These are phyloP conservation scores for Hylodesmum podocarpum DNA, from an alignment of 306 rosid genomes.

Conservation along the genomic window DNA sequence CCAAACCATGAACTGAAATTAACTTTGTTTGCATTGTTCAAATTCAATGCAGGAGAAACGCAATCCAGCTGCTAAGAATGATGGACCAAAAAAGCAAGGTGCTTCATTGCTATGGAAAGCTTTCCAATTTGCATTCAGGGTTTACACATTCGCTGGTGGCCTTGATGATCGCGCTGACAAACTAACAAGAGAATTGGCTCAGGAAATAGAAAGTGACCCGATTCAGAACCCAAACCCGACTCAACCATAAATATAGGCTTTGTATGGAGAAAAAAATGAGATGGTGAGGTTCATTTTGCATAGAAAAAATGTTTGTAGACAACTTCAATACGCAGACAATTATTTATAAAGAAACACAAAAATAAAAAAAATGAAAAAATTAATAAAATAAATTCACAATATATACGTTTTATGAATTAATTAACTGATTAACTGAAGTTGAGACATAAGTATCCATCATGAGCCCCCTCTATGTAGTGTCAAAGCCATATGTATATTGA, in stretches of 20 bases:
- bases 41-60: conserved; percentile 52
- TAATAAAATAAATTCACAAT: too few relatives aligned
- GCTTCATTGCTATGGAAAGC: conserved; percentile 65
- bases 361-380: too few relatives aligned
- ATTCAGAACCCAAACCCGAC: conserved; percentile 11
- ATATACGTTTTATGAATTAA: too few relatives aligned
- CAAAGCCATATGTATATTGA: conserved; percentile 26
- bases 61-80: conserved; percentile 22
- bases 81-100: conserved; percentile 13
- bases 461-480: not conserved
- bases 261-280: not conserved
- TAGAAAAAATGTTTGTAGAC: too few relatives aligned
- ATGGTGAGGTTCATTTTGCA: conserved; percentile 15
- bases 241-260: not conserved
- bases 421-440: too few relatives aligned
- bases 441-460: too few relatives aligned
- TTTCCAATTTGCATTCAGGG: conserved; percentile 68
- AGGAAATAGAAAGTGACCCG: conserved; percentile 54
- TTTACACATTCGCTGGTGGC: conserved; percentile 74
- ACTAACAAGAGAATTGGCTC: conserved; percentile 63
- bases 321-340: too few relatives aligned
- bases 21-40: not conserved
- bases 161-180: conserved; percentile 68
- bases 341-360: too few relatives aligned
- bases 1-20: not conserved